phyloP scores from a whole-genome alignment of 2,329 filamentous ascomycete genomes.

The Colletotrichum shisoi region DNA sequence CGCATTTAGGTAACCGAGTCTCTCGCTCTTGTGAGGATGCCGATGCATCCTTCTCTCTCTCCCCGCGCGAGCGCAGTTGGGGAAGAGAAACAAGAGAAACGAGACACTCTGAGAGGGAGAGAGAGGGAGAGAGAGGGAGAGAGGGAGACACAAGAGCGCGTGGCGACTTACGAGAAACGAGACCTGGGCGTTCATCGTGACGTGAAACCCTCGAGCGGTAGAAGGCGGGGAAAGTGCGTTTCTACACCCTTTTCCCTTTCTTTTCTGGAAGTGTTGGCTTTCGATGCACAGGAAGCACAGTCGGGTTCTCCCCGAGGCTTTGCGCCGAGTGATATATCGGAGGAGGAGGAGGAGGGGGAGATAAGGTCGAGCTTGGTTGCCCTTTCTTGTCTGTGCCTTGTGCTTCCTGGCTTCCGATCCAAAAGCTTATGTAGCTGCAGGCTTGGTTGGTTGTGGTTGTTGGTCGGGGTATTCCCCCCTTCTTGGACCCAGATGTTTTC shows the following conservation, averaged over 20 bases:
- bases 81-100: slow-evolving; percentile 50
- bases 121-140: too few relatives aligned
- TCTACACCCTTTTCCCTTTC: not conserved
- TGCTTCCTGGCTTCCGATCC: slow-evolving; percentile 13
- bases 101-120: slow-evolving; percentile 49
- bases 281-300: slow-evolving; percentile 26
- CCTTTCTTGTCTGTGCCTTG: slow-evolving; percentile 11
- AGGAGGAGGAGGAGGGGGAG: not conserved
- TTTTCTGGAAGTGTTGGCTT: slow-evolving; percentile 18
- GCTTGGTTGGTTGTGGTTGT: not conserved
- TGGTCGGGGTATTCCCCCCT: not conserved
- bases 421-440: slow-evolving; percentile 18
- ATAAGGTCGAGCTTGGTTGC: not conserved
- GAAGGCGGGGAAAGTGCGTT: slow-evolving; percentile 19
- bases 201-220: slow-evolving; percentile 15
- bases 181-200: slow-evolving; percentile 64
- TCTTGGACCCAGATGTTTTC: not conserved
- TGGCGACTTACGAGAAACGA: slow-evolving; percentile 62
- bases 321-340: slow-evolving; percentile 20
- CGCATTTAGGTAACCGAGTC: slow-evolving; percentile 26
- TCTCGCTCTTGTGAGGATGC: slow-evolving; percentile 12
- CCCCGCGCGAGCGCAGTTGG: not conserved
- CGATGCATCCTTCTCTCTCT: not conserved
- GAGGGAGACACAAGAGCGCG: not conserved
- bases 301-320: not conserved